A percentile compares a stretch with the other conserved stretches of the same genome.
phyloP scores from a whole-genome alignment of 2,329 filamentous ascomycete genomes.

The Colletotrichum sp. region DNA sequence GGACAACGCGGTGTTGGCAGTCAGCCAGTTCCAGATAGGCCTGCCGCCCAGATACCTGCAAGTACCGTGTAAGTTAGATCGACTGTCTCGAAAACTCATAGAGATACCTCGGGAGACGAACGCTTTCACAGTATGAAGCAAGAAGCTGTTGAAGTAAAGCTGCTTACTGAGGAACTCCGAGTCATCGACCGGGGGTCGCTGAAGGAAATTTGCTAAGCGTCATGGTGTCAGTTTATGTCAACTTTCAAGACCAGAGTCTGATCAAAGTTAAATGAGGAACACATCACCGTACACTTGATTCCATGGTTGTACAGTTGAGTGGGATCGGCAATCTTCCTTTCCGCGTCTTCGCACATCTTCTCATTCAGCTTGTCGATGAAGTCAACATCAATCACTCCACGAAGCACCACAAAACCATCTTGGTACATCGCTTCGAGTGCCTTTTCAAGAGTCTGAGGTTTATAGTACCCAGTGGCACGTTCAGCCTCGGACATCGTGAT shows the following conservation, averaged over 20 bases:
- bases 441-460: conserved; percentile 52
- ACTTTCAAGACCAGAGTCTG: not conserved
- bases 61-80: not conserved
- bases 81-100: no score
- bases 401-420: conserved; percentile 63
- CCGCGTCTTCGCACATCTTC: conserved; percentile 65
- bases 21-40: not conserved
- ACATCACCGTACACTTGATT: conserved; percentile 50
- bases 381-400: conserved; percentile 54
- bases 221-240: not conserved
- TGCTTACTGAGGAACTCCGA: not conserved
- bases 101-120: not conserved
- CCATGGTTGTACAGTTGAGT: conserved; percentile 66
- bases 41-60: not conserved
- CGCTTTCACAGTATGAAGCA: not conserved
- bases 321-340: conserved; percentile 53
- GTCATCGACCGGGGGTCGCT: not conserved
- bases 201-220: not conserved
- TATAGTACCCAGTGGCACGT: not conserved
- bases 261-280: not conserved
- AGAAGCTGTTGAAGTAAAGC: not conserved
- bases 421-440: conserved; percentile 54
- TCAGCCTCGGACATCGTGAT: not conserved
- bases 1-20: not conserved
- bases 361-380: conserved; percentile 60